These are phyloP conservation scores for Coniochaeta sp. DNA, from an alignment of 2,329 filamentous ascomycete species.

Conservation along the genomic window DNA sequence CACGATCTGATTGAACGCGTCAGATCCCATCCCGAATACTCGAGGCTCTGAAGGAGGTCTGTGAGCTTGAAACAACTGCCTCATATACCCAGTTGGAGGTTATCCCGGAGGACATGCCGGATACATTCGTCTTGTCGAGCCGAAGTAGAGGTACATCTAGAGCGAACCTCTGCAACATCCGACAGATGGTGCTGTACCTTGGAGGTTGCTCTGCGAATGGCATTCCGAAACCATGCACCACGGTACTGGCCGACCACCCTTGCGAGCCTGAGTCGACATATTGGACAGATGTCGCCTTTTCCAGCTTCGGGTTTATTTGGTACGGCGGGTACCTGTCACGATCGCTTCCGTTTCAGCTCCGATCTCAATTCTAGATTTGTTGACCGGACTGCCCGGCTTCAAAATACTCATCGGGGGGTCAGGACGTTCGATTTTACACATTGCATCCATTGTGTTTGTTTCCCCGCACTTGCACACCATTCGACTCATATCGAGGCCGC, in stretches of 20 bases:
- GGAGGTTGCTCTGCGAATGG: neutral
- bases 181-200: neutral
- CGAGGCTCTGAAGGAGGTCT: too few species aligned
- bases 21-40: too few species aligned
- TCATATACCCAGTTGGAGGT: too few species aligned
- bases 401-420: neutral
- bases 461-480: neutral
- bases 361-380: neutral
- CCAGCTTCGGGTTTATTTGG: neutral
- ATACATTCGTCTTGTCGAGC: neutral
- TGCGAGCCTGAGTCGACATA: neutral
- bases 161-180: neutral
- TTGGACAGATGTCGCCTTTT: neutral
- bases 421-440: neutral
- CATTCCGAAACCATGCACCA: neutral
- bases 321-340: neutral
- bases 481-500: neutral
- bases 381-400: neutral
- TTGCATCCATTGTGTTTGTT: neutral
- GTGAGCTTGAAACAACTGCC: too few species aligned
- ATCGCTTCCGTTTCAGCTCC: neutral
- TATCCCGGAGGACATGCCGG: neutral
- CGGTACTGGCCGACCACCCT: neutral
- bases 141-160: neutral
- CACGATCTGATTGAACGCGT: too few species aligned